A percentile compares a stretch with the other conserved stretches of the same genome.
Evolutionary conservation across 2,329 filamentous ascomycete species (phyloP).

Genomic region (Trichoderma semiorbis): DNA sequence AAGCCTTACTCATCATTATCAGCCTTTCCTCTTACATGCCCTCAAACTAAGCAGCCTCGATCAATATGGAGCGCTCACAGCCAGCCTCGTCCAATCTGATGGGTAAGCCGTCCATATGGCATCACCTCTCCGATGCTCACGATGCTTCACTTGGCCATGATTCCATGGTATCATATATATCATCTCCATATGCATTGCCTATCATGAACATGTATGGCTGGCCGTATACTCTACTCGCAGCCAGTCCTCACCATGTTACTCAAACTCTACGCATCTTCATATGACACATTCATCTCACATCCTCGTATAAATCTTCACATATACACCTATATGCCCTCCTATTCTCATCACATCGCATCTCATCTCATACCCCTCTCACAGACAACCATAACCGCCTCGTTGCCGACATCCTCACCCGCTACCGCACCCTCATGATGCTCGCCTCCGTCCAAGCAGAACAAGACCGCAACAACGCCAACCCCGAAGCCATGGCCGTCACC

Average conservation of each 20-base stretch:
- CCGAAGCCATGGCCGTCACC: constrained; percentile 41
- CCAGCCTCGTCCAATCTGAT: constrained; percentile 34
- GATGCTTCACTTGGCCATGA: neutral
- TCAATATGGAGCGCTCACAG: constrained; percentile 34
- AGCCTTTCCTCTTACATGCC: neutral
- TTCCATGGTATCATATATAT: neutral
- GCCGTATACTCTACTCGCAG: neutral
- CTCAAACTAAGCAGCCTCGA: neutral
- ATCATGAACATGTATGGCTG: neutral
- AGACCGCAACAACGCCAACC: constrained; percentile 38
- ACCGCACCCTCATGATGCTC: constrained; percentile 43
- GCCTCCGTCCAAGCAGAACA: constrained; percentile 42
- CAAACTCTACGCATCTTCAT: neutral
- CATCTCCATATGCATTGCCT: neutral
- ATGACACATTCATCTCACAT: neutral
- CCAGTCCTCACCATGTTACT: neutral
- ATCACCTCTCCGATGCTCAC: neutral
- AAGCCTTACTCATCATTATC: neutral
- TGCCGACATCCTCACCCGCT: constrained; percentile 43
- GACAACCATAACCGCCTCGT: constrained; percentile 45
- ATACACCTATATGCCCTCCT: neutral
- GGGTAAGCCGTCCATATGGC: constrained; percentile 27
- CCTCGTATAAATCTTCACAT: neutral
- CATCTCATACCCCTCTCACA: constrained; percentile 20
- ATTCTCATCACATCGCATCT: neutral